Evolutionary conservation across 2,329 filamentous ascomycete species (phyloP), one percentile per base, ranked within the genome.

Genomic region (Diaporthe sp.): DNA sequence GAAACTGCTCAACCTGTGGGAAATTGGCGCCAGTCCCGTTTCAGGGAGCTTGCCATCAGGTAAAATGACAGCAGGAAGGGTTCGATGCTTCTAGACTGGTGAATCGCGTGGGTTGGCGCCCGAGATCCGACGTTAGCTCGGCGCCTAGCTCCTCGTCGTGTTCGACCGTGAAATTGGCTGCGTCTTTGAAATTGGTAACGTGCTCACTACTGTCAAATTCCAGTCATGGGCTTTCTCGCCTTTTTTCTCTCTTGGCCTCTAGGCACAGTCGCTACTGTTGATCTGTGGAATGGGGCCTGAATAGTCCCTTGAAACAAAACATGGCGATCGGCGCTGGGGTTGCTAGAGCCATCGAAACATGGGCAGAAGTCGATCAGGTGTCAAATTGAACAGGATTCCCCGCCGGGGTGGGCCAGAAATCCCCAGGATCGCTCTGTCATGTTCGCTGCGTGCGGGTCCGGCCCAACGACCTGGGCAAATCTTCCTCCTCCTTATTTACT

Each of bases 321-420:
- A 68, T n/a, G 47, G 44, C 17, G 47, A 68, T 68, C 47, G 13
- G 13, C 47, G 47, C 65, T 20, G 47, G 65, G 47, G 22, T 37
- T 17, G 34, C 10, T 9, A 37, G 28, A 51, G 44, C 44, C 25
- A 28, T 25, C 61, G 61, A 65, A 65, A 47, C 42, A 65, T 65
- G 9, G 6, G 25, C 42, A 47, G 9, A 49, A 65, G 63, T 51
- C 44, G 63, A 68, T 68, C 63, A 68, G 47, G 65, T 53, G 65
- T 68, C 65, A 55, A 39, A 28, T 68, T 68, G 65, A 68, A 53
- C 65, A 68, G 53, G 47, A 68, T 17, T 68, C 31, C 65, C 65
- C 31, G 49, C 34, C 65, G 2, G 2, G 31, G 65, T 68, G 65
- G 65, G 65, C 13, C 63, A 25, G 34, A n/a, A 31, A 37, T 25